Base-by-base conservation (phyloP, 176 grass and related monocot genomes). In the Olyra latifolia region DNA sequence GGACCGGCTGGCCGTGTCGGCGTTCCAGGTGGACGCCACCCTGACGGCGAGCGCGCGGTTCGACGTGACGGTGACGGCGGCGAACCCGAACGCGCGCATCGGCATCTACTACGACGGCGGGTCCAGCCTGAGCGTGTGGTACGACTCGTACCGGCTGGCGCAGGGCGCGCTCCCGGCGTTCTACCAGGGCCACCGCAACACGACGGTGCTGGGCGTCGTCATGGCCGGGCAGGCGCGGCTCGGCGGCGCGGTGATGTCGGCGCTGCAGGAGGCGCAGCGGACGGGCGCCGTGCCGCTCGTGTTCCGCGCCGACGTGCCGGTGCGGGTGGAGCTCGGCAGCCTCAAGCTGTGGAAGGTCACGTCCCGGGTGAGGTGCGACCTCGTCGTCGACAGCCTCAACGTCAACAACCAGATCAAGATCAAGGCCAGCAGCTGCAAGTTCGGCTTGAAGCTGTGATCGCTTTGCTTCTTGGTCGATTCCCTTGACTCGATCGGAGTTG, bases 341-440 rank as follows among this genome's bases (percentile, higher is more conserved):
- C 52, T 91, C 62, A 97, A 77, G 82, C 56, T 93, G 6, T 91
- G 88, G 91, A 93, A 80, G 69, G 35, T 97, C 58, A 93, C 86
- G 20, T 85, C 94, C 13, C 78, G 56, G 80, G 94, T 97, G n/a
- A 32, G 74, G 1, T 97, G 91, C 45, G 72, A 90, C 60, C 84
- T 97, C 77, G 88, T 97, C 41, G 87, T 97, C 10, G 88, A 97
- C 46, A 97, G 94, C 70, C 80, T 97, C 80, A 89, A 80, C 9
- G 86, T 81, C 8, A 76, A 63, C 47, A 91, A 59, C 39, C 94
- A 87, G 78, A 91, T 97, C 88, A 91, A 89, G 84, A 93, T 97
- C 84, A 97, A 91, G 94, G 81, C 71, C 82, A 97, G 91, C 81
- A 93, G 77, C 87, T 97, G 94, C 88, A 97, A 97, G 77, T 97